Evolutionary conservation across 176 grass and related monocot species (phyloP).

Genomic region (Phoenix dactylifera): DNA sequence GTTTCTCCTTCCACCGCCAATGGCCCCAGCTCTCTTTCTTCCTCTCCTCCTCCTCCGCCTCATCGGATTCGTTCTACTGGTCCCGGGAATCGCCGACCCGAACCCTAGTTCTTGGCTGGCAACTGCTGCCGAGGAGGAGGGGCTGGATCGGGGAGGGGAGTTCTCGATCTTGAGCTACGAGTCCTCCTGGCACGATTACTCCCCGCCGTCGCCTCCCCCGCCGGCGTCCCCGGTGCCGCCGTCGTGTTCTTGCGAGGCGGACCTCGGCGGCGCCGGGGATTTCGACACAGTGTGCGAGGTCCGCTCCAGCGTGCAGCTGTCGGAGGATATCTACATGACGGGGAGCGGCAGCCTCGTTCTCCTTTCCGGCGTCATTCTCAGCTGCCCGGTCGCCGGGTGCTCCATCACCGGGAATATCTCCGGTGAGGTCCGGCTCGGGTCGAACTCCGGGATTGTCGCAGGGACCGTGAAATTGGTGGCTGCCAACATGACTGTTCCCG

Average conservation of each 20-base stretch:
- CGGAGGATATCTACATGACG: slow-evolving; percentile 47
- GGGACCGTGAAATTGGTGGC: slow-evolving; percentile 52
- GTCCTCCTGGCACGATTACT: slow-evolving; percentile 80
- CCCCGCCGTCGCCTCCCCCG: slow-evolving; percentile 75
- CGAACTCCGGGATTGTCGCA: slow-evolving; percentile 47
- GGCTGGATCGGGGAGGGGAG: slow-evolving; percentile 37
- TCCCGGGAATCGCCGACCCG: slow-evolving; percentile 20
- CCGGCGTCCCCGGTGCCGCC: slow-evolving; percentile 50
- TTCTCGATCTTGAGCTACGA: slow-evolving; percentile 69
- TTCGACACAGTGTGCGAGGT: slow-evolving; percentile 72
- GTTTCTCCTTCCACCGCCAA: slow-evolving; percentile 41
- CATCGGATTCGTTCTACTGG: slow-evolving; percentile 26
- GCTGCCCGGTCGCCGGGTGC: slow-evolving; percentile 61
- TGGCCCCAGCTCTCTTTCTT: slow-evolving; percentile 35
- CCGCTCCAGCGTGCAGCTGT: slow-evolving; percentile 46
- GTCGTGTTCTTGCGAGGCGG: slow-evolving; percentile 46
- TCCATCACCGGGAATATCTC: slow-evolving; percentile 53
- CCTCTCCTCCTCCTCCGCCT: slow-evolving; percentile 26
- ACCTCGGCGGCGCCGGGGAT: slow-evolving; percentile 72
- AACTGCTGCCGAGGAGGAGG: not conserved
- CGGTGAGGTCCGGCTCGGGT: slow-evolving; percentile 46
- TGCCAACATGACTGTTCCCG: slow-evolving; percentile 57
- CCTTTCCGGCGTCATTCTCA: slow-evolving; percentile 44
- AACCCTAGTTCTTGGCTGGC: slow-evolving; percentile 17
- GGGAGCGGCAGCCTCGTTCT: slow-evolving; percentile 80